A percentile compares a stretch with the other conserved stretches of the same genome.
phyloP scores from a whole-genome alignment of 225 moss, liverwort and hornwort genomes.

The Physcomitrellopsis africana region DNA sequence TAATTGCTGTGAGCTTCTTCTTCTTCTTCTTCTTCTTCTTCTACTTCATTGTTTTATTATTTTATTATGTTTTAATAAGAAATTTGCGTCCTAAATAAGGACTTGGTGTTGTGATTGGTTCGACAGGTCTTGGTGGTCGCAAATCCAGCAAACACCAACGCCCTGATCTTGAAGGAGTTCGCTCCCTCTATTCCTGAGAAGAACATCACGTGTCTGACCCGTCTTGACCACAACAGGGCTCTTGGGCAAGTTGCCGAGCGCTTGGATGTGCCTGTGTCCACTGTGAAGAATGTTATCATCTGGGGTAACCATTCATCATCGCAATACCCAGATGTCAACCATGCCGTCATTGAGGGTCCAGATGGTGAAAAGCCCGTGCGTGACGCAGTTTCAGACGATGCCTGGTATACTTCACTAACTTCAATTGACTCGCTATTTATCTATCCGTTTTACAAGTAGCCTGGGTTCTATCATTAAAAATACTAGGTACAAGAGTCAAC shows the following conservation, averaged over 20 bases:
- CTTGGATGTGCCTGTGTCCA: conserved; percentile 76
- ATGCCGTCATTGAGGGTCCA: conserved; percentile 64
- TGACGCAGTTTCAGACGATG: conserved; percentile 71
- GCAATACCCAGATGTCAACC: conserved; percentile 94
- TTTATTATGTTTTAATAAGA: neutral
- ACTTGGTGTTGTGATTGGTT: neutral
- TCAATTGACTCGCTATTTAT: no score
- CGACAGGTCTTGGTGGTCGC: conserved; percentile 94
- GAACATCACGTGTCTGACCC: conserved; percentile 92
- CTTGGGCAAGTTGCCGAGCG: conserved; percentile 95
- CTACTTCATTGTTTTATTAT: neutral
- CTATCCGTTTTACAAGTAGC: no score
- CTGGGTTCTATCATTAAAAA: no score
- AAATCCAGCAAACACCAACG: conserved; percentile 98
- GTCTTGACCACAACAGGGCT: conserved; percentile 97
- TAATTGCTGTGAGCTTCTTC: neutral
- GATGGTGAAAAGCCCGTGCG: conserved; percentile 84
- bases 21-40: neutral
- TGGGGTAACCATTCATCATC: conserved; percentile 99
- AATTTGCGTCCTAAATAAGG: no score
- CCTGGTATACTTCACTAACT: conserved; percentile 51
- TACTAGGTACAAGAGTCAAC: no score
- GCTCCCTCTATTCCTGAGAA: conserved; percentile 96
- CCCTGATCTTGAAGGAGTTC: conserved; percentile 96
- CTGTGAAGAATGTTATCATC: conserved; percentile 92